A percentile compares a stretch with the other conserved stretches of the same genome.
Evolutionary conservation across 257 asterid genomes (phyloP).

Genomic region (Cinchona pubescens): DNA sequence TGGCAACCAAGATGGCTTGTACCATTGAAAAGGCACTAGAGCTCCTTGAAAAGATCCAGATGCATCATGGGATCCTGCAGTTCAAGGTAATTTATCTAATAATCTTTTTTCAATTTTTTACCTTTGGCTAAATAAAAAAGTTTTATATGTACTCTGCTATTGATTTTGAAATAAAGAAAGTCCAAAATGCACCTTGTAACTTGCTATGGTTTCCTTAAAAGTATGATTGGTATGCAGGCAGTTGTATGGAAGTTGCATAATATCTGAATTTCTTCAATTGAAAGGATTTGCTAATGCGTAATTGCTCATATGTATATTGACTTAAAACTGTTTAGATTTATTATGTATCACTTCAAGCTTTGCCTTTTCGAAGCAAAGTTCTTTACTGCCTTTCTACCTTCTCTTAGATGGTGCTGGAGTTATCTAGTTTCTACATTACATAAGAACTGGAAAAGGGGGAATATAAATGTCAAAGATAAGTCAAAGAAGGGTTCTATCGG

Average conservation of each 20-base stretch:
- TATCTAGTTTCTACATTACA: neutral
- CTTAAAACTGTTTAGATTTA: neutral
- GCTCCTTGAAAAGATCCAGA: slow-evolving; percentile 83
- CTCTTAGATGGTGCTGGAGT: neutral
- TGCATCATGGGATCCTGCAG: slow-evolving; percentile 95
- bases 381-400: neutral
- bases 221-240: neutral
- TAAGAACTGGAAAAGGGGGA: neutral
- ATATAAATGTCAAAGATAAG: neutral
- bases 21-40: slow-evolving; percentile 82
- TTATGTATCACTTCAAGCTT: neutral
- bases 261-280: neutral
- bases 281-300: neutral
- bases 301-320: neutral
- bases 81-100: slow-evolving; percentile 37
- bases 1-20: slow-evolving; percentile 97
- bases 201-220: neutral
- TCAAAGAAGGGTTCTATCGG: neutral
- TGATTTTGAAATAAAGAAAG: neutral
- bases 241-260: neutral
- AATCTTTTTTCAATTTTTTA: neutral
- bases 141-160: neutral
- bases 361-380: neutral
- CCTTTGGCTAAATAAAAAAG: neutral
- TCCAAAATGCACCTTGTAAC: neutral